Percentiles rank a stretch among this genome's conserved stretches.
Evolutionary conservation across 1,284 basidiomycete species (phyloP).

Genomic region (Ustilago crameri): DNA sequence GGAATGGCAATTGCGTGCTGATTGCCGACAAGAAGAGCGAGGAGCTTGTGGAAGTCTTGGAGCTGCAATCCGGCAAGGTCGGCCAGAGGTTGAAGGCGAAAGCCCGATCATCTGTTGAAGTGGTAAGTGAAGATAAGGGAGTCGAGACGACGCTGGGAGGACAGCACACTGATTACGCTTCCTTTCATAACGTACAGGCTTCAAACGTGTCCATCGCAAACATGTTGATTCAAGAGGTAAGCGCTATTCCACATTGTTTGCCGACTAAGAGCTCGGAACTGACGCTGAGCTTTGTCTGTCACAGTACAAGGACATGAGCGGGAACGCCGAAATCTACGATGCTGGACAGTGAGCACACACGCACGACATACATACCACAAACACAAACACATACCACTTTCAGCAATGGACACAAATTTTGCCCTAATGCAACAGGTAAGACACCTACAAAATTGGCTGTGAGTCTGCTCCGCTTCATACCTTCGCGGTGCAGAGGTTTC

Average conservation of each 20-base stretch:
- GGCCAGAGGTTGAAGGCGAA: conserved; percentile 30
- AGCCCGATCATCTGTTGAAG: conserved; percentile 38
- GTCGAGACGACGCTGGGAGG: background rate
- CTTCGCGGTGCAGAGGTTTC: no score
- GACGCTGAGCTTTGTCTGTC: no score
- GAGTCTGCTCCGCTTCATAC: no score
- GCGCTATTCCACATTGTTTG: no score
- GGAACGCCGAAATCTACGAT: conserved; percentile 49
- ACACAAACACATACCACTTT: no score
- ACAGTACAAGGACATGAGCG: conserved; percentile 54
- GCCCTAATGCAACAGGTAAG: no score
- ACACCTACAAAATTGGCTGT: no score
- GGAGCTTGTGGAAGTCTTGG: conserved; percentile 22
- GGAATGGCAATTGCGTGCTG: conserved; percentile 34
- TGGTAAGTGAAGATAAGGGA: conserved; percentile 10
- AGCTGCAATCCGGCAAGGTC: conserved; percentile 24
- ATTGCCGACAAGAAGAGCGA: conserved; percentile 31
- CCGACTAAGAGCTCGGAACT: no score
- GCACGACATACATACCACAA: no score
- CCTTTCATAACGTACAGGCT: conserved; percentile 17
- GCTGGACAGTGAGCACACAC: conserved; percentile 33
- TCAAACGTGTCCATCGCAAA: conserved; percentile 49
- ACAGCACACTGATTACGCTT: background rate
- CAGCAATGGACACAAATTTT: no score
- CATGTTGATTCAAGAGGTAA: conserved; percentile 49